Evolutionary conservation across 1,284 basidiomycete genomes (phyloP), one percentile per base, ranked within the genome.

Genomic region (Sparassis latifolia): DNA sequence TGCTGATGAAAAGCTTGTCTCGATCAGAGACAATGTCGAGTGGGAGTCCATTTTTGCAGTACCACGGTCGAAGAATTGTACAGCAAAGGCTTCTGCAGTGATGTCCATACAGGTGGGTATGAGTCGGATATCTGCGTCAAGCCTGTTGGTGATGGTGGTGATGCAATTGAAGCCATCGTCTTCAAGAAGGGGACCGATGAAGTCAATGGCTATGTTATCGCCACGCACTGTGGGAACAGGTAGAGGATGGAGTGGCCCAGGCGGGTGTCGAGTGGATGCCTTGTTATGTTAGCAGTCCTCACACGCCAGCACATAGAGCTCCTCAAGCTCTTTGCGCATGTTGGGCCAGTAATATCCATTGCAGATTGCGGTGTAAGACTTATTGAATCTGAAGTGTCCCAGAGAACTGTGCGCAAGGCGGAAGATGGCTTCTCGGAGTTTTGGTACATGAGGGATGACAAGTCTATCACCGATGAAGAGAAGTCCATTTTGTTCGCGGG

Each of bases 1-100:
- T 33, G n/a, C 66, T 61, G 0, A 70, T 72, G 54, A 77, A 79
- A 5, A 71, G 54, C 0, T 63, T 56, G 50, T 77, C 73, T 3
- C 70, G 57, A 37, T 37, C 35, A 6, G 35, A 37, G 3, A 76
- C 57, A 31, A 80, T 74, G 0, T 52, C 50, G 5, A 57, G 53
- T 0, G 67, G 74, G 1, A 76, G 44, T 12, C 35, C 35, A 37
- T 37, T 37, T 37, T 37, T 1, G 35, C 35, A 37, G 35, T 37
- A 37, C 35, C 35, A 37, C 12, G 6, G 35, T 37, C 35, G 12
- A 37, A 37, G 35, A 37, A 37, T 6, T 7, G 35, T 37, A 12
- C 35, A 7, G 35, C 35, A 12, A 37, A 37, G 35, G 0, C 73
- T 69, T 37, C 7, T 12, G 12, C 35, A 6, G 35, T 7, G 35